Conservation (phyloP, 108 stramenopile genomes). For the Cylindrotheca fusiformis region DNA sequence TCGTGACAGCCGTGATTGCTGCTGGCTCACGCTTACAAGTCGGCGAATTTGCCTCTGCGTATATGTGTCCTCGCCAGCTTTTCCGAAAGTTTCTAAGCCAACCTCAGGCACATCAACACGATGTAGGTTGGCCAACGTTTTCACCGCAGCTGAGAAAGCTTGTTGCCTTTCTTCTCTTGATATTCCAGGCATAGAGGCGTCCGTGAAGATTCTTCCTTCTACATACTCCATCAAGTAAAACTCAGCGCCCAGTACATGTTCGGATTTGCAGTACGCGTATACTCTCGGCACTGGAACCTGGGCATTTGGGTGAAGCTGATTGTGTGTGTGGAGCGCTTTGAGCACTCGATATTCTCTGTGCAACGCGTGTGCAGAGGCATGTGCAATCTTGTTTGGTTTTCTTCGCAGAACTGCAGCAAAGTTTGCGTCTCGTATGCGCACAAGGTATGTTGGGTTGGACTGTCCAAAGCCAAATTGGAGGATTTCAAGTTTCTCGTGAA, state of each 20-base stretch:
- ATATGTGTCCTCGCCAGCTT: slow-evolving; percentile 44
- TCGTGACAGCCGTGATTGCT: slow-evolving; percentile 54
- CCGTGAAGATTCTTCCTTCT: slow-evolving; percentile 85
- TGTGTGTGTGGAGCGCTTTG: slow-evolving; percentile 63
- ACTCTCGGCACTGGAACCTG: slow-evolving; percentile 83
- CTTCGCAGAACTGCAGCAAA: slow-evolving; percentile 71
- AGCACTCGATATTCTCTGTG: slow-evolving; percentile 94
- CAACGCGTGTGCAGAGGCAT: slow-evolving; percentile 93
- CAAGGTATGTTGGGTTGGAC: slow-evolving; percentile 93
- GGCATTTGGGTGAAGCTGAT: slow-evolving; percentile 30
- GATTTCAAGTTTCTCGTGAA: slow-evolving; percentile 30
- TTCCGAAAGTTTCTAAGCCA: slow-evolving; percentile 78
- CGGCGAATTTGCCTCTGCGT: slow-evolving; percentile 77
- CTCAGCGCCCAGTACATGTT: slow-evolving; percentile 82
- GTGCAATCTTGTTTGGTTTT: slow-evolving; percentile 81
- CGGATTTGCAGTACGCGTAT: slow-evolving; percentile 82
- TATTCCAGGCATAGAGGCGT: slow-evolving; percentile 79
- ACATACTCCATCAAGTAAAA: slow-evolving; percentile 97
- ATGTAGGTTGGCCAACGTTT: slow-evolving; percentile 80
- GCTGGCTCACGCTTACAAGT: slow-evolving; percentile 58
- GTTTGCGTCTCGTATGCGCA: slow-evolving; percentile 33
- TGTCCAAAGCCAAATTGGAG: slow-evolving; percentile 93
- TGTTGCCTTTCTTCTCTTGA: slow-evolving; percentile 47
- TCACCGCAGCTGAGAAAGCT: slow-evolving; percentile 68
- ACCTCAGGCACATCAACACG: slow-evolving; percentile 41